Base-by-base conservation (phyloP, 2,329 filamentous ascomycete genomes). In the Ascomycota sp. region DNA sequence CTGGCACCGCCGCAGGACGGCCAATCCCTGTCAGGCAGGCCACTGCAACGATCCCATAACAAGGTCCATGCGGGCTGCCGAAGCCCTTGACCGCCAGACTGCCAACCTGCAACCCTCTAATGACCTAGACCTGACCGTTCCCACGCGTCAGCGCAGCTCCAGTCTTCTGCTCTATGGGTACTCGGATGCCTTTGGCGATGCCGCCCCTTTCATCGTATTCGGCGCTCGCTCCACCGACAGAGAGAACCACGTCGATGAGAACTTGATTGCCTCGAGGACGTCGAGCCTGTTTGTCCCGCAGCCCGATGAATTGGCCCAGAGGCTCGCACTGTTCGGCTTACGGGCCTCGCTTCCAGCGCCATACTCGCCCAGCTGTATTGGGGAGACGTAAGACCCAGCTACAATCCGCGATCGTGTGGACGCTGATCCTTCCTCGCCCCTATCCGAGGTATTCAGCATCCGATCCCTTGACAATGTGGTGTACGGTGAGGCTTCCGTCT, bases 51-150 rank as follows among this genome's bases (percentile, higher is more conserved):
- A 70, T 38, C 63, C 64, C 27, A 61, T 57, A 33, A 58, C 55
- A 15, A 55, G 51, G 38, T 65, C 66, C 23, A 72, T 71, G 64
- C 55, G 61, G 39, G 65, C 65, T 11, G 68, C 67, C 7, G 67
- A 72, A 32, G 61, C 59, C 3, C 52, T 73, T 23, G 63, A 73
- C 39, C 55, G 55, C 31, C 52, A 65, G 36, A 71, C 66, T 0
- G 64, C 59, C 28, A 60, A 50, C 15, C 45, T 71, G n/a, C 65
- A 72, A 36, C 53, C 55, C 0, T 51, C 42, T 28, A 52, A 55
- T 31, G 56, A 63, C 25, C 43, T 65, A n/a, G 62, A 65, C 29
- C 46, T 66, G 23, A 57, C 56, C 1, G 37, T 45, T 20, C 39
- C 38, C 2, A 36, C 37, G 11, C 55, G 58, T 2, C 52, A 52